phyloP scores from a whole-genome alignment of 345 rosid species.

The Euphorbia tirucalli region DNA sequence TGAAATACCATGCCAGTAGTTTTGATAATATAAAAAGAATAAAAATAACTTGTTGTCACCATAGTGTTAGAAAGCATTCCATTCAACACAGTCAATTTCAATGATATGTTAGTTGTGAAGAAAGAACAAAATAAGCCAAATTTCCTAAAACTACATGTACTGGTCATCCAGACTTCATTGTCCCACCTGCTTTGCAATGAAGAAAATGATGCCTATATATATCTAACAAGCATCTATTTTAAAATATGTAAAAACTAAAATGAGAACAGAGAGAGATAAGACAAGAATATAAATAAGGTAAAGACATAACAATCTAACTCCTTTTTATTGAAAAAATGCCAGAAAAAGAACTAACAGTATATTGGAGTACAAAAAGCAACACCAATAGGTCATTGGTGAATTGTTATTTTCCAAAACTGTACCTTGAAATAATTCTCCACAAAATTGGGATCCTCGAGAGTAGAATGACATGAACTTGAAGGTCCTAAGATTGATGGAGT shows the following conservation, averaged over 20 bases:
- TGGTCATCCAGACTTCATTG: background rate
- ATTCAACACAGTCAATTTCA: background rate
- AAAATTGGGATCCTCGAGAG: slow-evolving; percentile 81
- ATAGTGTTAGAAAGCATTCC: background rate
- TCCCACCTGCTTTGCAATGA: background rate
- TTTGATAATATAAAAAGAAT: background rate
- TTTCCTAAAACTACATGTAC: background rate
- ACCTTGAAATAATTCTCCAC: slow-evolving; percentile 96
- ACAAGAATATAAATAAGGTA: too few species aligned
- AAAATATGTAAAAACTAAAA: background rate
- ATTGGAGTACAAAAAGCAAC: background rate
- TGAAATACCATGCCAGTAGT: background rate
- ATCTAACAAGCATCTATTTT: background rate
- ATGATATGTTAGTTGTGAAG: background rate
- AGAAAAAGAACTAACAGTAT: background rate
- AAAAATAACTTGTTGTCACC: background rate
- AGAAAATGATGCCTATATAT: background rate
- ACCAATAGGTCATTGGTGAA: too few species aligned
- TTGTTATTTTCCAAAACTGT: slow-evolving; percentile 8
- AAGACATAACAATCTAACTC: background rate
- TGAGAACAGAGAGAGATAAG: background rate
- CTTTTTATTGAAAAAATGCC: background rate
- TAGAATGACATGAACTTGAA: slow-evolving; percentile 54
- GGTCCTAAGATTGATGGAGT: slow-evolving; percentile 35
- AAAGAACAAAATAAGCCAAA: background rate